Evolutionary conservation across 179 eudicot species (phyloP), one percentile per base, ranked within the genome.

Genomic region (Silene coronaria): DNA sequence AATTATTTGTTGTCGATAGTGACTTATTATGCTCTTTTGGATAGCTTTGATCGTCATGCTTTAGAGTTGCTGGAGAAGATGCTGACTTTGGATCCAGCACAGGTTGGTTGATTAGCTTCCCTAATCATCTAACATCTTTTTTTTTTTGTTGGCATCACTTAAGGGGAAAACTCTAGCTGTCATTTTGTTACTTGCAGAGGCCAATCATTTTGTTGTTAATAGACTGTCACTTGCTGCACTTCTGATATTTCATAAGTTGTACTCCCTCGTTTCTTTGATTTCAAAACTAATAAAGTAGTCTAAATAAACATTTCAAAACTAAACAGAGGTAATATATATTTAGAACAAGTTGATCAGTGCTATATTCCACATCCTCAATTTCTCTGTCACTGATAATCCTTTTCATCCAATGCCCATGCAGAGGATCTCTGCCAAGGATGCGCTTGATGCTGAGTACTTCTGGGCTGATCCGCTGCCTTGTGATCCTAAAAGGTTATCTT

Each of bases 391-490:
- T 63, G 9, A 67, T 71, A 2, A 10, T 5, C 78, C 17, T 13
- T 30, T 73, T 64, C 61, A 10, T 5, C 78, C 17, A 13, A 42
- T 73, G 60, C 61, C 57, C 46, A 38, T 80, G 71, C 78, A 93
- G 98, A 94, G 98, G 82, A 94, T 94, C 75, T 80, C 90, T 30
- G 96, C 98, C 17, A 86, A 87, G 83, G 96, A 91, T 75, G 97
- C 98, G 24, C 96, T 94, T 28, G 98, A 91, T 89, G 93, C 94
- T 3, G 98, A 91, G 70, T 91, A 94, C 81, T 94, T 94, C 76
- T 90, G 97, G 97, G 81, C 91, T 67, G 97, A 94, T 77, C 98
- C 98, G 32, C 77, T 94, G 72, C 98, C 98, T 22, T 91, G 98
- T 70, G 98, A 94, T 86, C 98, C 98, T 9, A 89, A 87, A 82